These are phyloP conservation scores for Hemerocallis citrina DNA, from an alignment of 106 monocot species.

Conservation along the genomic window DNA sequence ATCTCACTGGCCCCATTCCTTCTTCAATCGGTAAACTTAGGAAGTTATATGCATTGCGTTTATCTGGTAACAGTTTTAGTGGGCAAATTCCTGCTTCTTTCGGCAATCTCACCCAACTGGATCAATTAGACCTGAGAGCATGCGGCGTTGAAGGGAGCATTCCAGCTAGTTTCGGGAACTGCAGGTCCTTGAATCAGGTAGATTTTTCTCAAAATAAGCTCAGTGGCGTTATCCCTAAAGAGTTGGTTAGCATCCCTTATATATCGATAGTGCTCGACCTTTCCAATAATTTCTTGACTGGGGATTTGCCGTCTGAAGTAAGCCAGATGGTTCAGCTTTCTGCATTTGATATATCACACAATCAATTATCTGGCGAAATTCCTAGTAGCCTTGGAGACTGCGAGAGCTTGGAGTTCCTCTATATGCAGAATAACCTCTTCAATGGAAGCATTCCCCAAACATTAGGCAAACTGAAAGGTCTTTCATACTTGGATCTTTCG, in stretches of 20 bases:
- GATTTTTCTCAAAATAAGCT: conserved; percentile 16
- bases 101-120: conserved; percentile 14
- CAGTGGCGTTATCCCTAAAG: conserved; percentile 13
- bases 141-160: conserved; percentile 4
- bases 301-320: conserved; percentile 11
- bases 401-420: conserved; percentile 1
- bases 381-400: conserved; percentile 16
- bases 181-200: neutral
- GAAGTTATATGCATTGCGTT: neutral
- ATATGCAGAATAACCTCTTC: neutral
- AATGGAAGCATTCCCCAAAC: neutral
- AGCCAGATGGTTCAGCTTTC: conserved; percentile 8
- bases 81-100: conserved; percentile 9
- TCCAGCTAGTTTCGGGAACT: conserved; percentile 3
- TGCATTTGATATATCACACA: neutral
- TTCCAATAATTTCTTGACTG: conserved; percentile 16
- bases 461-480: neutral
- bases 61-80: neutral
- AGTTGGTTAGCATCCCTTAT: neutral
- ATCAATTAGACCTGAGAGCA: neutral
- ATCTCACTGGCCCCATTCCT: conserved; percentile 13
- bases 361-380: conserved; percentile 25
- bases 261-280: neutral
- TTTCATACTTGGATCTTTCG: neutral
- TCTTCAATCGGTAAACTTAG: neutral